A percentile compares a stretch with the other conserved stretches of the same genome.
Evolutionary conservation across 306 rosid genomes (phyloP).

Genomic region (Medicago lupulina): DNA sequence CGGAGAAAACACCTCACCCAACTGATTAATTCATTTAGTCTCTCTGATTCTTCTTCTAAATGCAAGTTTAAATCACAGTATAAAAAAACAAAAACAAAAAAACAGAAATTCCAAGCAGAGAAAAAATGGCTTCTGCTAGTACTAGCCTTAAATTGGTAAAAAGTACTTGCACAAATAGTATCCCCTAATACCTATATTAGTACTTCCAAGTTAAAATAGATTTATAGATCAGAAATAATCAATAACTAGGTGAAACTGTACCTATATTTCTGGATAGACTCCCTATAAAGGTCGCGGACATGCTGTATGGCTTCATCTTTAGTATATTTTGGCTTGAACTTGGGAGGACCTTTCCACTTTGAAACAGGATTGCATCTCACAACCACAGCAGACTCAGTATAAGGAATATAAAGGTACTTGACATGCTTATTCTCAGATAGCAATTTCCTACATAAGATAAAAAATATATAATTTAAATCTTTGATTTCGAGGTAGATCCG

Average conservation of each 20-base stretch:
- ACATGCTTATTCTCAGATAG: conserved; percentile 90
- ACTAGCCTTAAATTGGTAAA: conserved; percentile 7
- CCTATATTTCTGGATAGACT: conserved; percentile 75
- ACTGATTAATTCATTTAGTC: background rate
- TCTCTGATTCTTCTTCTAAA: conserved; percentile 16
- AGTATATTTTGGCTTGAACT: conserved; percentile 81
- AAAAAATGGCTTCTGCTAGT: conserved; percentile 22
- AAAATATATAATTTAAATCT: conserved; percentile 20
- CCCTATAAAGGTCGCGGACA: conserved; percentile 74
- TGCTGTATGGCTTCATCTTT: conserved; percentile 83
- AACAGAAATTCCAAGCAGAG: conserved; percentile 10
- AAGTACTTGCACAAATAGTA: background rate
- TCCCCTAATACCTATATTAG: conserved; percentile 25
- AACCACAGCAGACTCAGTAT: conserved; percentile 78
- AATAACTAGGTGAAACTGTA: conserved; percentile 40
- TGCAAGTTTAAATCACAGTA: conserved; percentile 19
- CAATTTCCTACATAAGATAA: conserved; percentile 57
- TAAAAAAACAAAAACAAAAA: background rate
- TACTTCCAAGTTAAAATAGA: conserved; percentile 36
- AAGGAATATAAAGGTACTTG: conserved; percentile 87
- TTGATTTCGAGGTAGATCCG: conserved; percentile 31
- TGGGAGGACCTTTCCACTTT: conserved; percentile 89
- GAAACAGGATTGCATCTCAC: conserved; percentile 95
- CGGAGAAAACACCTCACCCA: background rate
- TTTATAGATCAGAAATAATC: conserved; percentile 17